phyloP scores from a whole-genome alignment of 768 basidiomycete genomes.

The Trametopsis cervina region DNA sequence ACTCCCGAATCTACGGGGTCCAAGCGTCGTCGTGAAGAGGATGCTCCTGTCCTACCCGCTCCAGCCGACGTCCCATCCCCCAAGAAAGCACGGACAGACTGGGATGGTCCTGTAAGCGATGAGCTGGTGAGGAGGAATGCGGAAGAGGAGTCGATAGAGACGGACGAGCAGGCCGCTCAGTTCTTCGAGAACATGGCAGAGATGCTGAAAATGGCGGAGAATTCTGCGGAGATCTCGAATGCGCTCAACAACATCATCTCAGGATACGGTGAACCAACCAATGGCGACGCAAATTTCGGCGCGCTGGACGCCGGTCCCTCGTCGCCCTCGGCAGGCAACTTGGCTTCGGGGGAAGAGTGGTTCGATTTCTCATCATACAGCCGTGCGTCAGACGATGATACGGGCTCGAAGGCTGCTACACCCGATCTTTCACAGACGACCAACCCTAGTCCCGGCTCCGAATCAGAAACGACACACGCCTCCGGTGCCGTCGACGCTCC shows the following conservation, averaged over 20 bases:
- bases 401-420: constrained; percentile 59
- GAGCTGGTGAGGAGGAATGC: constrained; percentile 34
- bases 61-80: constrained; percentile 54
- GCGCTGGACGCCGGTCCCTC: constrained; percentile 17
- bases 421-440: constrained; percentile 66
- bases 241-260: constrained; percentile 53
- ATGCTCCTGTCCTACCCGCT: constrained; percentile 1
- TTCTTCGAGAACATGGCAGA: constrained; percentile 63
- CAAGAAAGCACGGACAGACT: constrained; percentile 66
- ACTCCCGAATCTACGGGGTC: constrained; percentile 15
- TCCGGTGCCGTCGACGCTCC: constrained; percentile 38
- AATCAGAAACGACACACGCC: constrained; percentile 47
- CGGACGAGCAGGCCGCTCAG: constrained; percentile 55
- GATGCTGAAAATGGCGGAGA: constrained; percentile 44
- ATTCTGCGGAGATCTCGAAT: constrained; percentile 48
- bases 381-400: constrained; percentile 48
- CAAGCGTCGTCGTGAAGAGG: constrained; percentile 53
- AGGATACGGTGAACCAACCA: constrained; percentile 33
- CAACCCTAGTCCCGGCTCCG: constrained; percentile 72
- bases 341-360: constrained; percentile 37
- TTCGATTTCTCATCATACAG: constrained; percentile 61
- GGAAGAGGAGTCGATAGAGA: constrained; percentile 43
- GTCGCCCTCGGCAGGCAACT: constrained; percentile 27
- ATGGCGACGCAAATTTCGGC: constrained; percentile 25
- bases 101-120: constrained; percentile 55